These are phyloP conservation scores for Gonapodya sp. DNA, from an alignment of 192 early-diverging fungal genomes.

Conservation along the genomic window DNA sequence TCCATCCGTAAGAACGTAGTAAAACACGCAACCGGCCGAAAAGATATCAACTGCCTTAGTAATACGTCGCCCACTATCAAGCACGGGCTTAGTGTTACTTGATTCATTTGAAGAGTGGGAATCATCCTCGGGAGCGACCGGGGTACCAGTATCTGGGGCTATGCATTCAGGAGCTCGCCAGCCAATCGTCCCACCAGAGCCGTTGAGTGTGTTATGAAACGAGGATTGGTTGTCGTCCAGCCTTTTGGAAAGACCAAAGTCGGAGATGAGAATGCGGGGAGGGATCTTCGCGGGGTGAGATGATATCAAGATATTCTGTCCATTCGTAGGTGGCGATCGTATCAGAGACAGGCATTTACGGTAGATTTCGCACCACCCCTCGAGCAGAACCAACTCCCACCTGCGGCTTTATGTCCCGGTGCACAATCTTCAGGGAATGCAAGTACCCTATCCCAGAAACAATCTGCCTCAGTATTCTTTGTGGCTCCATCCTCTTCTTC, in stretches of 20 bases:
- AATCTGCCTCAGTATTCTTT: conserved; percentile 71
- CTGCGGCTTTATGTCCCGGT: conserved; percentile 92
- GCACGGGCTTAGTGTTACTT: not conserved
- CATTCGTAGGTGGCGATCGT: not conserved
- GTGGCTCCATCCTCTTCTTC: conserved; percentile 39
- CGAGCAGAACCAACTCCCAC: conserved; percentile 10
- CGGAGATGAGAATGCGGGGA: conserved; percentile 79
- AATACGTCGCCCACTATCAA: conserved; percentile 31
- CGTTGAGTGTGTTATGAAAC: conserved; percentile 81
- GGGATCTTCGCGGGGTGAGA: conserved; percentile 24
- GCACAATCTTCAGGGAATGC: conserved; percentile 90
- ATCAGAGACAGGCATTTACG: not conserved
- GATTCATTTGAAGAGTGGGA: not conserved
- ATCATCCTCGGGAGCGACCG: not conserved
- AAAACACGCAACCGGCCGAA: conserved; percentile 90
- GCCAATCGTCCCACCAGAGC: conserved; percentile 80
- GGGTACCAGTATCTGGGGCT: conserved; percentile 29
- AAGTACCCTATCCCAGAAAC: conserved; percentile 76
- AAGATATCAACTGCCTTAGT: conserved; percentile 93
- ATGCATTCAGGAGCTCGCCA: conserved; percentile 94
- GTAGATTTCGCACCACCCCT: not conserved
- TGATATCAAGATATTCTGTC: conserved; percentile 3
- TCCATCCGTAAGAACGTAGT: conserved; percentile 81
- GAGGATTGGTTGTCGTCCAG: conserved; percentile 87
- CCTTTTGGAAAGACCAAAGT: conserved; percentile 94